Evolutionary conservation across 1,284 basidiomycete species (phyloP).

Genomic region (Leccinum angustisporum): DNA sequence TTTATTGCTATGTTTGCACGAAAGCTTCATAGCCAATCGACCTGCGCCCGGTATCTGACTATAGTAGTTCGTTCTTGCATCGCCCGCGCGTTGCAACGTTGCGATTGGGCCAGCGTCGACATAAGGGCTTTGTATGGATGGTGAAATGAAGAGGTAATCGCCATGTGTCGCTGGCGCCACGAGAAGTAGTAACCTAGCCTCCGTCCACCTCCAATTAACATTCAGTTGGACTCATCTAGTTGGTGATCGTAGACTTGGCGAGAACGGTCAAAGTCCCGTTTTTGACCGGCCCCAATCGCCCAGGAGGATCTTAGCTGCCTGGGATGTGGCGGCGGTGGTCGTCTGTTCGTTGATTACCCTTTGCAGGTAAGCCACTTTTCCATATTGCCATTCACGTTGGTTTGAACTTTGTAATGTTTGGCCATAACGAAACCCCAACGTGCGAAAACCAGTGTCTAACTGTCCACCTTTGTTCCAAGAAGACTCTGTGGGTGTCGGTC

Average conservation of each 20-base stretch:
- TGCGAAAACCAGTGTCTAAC: slow-evolving; percentile 3
- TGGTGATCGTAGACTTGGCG: background rate
- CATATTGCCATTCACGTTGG: background rate
- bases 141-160: slow-evolving; percentile 1
- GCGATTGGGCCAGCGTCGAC: background rate
- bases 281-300: background rate
- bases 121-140: background rate
- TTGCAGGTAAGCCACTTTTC: slow-evolving; percentile 7
- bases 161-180: slow-evolving; percentile 1
- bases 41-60: background rate
- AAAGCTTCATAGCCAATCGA: background rate
- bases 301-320: background rate
- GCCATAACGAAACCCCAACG: slow-evolving; percentile 2
- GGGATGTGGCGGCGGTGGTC: background rate
- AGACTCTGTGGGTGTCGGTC: background rate
- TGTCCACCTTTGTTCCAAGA: slow-evolving; percentile 2
- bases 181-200: slow-evolving; percentile 6
- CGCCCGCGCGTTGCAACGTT: background rate
- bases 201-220: background rate
- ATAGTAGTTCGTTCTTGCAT: background rate
- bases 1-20: background rate
- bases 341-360: slow-evolving; percentile 10
- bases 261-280: background rate
- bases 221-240: slow-evolving; percentile 3
- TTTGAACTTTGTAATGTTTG: slow-evolving; percentile 1